Conservation (phyloP, 208 protist genomes). For the Blastocrithidia nonstop region DNA sequence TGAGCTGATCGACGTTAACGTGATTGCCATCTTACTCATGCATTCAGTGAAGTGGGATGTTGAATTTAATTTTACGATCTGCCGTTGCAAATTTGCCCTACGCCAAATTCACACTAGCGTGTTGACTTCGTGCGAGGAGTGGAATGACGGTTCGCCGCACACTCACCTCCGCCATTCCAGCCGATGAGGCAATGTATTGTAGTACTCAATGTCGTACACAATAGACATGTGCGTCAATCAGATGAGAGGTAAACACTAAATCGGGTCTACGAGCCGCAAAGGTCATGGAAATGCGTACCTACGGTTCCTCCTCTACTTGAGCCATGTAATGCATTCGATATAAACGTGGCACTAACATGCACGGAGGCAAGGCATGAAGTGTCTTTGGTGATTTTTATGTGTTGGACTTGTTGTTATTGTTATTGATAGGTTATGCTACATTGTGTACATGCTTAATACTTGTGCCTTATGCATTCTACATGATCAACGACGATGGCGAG, state of each 20-base stretch:
- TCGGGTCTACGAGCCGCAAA: conserved; percentile 50
- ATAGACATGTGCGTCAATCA: conserved; percentile 59
- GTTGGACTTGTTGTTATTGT: too few species aligned
- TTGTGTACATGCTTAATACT: too few species aligned
- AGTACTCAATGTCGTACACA: conserved; percentile 59
- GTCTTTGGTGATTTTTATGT: too few species aligned
- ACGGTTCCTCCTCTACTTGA: conserved; percentile 25
- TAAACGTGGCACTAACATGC: conserved; percentile 14
- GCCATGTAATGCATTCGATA: conserved; percentile 55
- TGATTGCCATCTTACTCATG: conserved; percentile 9
- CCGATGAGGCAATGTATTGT: conserved; percentile 39
- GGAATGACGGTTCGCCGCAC: conserved; percentile 30
- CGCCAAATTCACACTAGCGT: conserved; percentile 36
- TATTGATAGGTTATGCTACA: too few species aligned
- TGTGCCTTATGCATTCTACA: too few species aligned
- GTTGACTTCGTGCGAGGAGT: conserved; percentile 43
- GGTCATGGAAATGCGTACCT: conserved; percentile 37
- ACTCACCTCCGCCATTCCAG: conserved; percentile 12
- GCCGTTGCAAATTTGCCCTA: conserved; percentile 27
- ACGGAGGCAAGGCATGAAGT: too few species aligned
- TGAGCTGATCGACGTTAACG: conserved; percentile 30
- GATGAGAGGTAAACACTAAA: conserved; percentile 43
- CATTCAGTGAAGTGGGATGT: conserved; percentile 58
- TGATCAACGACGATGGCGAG: too few species aligned
- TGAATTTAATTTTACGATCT: conserved; percentile 25